A percentile compares a stretch with the other conserved stretches of the same genome.
Evolutionary conservation across 2,329 filamentous ascomycete genomes (phyloP).

Genomic region (Scytalidium lignicola): DNA sequence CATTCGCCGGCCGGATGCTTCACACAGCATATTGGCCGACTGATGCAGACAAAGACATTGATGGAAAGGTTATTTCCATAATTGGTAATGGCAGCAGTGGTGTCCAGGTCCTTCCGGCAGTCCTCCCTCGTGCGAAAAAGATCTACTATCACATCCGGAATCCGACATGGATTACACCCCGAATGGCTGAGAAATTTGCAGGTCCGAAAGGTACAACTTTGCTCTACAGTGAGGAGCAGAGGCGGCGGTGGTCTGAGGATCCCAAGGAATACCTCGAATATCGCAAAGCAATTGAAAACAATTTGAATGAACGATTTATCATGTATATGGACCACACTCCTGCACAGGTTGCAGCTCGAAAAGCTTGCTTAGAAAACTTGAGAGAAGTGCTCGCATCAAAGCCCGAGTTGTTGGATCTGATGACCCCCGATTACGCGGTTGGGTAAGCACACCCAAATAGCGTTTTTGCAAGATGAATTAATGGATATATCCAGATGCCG

Average conservation of each 20-base stretch:
- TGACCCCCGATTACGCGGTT: conserved; percentile 21
- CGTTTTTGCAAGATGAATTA: too few species aligned
- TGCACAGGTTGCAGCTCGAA: conserved; percentile 2
- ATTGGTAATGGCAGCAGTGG: conserved; percentile 53
- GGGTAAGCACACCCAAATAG: conserved; percentile 14
- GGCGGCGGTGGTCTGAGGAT: conserved; percentile 7
- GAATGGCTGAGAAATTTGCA: conserved; percentile 13
- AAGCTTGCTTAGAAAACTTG: conserved; percentile 1
- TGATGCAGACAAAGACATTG: conserved; percentile 41
- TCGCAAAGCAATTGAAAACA: conserved; percentile 13
- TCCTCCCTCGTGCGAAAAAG: too few species aligned
- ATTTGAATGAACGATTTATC: conserved; percentile 22
- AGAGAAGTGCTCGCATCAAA: background rate
- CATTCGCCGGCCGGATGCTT: conserved; percentile 46
- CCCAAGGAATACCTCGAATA: conserved; percentile 13
- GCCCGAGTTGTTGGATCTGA: background rate
- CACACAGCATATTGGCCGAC: conserved; percentile 48
- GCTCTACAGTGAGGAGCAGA: conserved; percentile 1
- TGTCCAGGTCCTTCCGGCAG: conserved; percentile 43
- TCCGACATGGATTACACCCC: conserved; percentile 38
- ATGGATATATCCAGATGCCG: background rate
- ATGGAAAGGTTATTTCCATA: conserved; percentile 42
- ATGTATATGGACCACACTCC: conserved; percentile 16
- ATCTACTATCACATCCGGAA: conserved; percentile 34
- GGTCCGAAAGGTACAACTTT: conserved; percentile 1